phyloP scores from a whole-genome alignment of 2,329 filamentous ascomycete species.

The Talaromyces rugulosus region DNA sequence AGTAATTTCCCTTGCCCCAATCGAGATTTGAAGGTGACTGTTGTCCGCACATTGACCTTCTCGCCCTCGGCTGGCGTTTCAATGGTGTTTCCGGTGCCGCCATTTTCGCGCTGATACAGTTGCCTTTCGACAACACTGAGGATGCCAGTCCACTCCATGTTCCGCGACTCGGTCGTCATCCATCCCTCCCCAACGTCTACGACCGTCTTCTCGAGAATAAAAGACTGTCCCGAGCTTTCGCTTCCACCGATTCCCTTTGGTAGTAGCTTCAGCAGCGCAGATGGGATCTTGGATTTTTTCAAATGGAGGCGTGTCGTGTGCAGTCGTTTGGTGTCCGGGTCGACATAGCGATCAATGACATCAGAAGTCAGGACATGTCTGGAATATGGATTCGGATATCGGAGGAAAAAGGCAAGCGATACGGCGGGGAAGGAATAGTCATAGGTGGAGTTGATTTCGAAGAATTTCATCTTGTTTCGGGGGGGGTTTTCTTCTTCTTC shows the following conservation, averaged over 20 bases:
- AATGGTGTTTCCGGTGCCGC: slow-evolving; percentile 19
- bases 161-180: slow-evolving; percentile 63
- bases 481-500: not conserved
- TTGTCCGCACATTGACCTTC: slow-evolving; percentile 55
- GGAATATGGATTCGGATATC: slow-evolving; percentile 64
- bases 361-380: slow-evolving; percentile 63
- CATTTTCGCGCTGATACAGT: slow-evolving; percentile 47
- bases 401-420: slow-evolving; percentile 64
- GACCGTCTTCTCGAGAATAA: slow-evolving; percentile 60
- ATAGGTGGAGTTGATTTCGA: slow-evolving; percentile 56
- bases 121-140: slow-evolving; percentile 61
- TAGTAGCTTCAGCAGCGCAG: slow-evolving; percentile 57
- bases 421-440: slow-evolving; percentile 63
- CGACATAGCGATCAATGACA: slow-evolving; percentile 60
- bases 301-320: slow-evolving; percentile 60
- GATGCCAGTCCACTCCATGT: slow-evolving; percentile 64
- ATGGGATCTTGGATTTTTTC: slow-evolving; percentile 60
- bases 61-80: slow-evolving; percentile 23
- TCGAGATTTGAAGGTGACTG: slow-evolving; percentile 58
- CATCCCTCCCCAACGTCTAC: slow-evolving; percentile 60
- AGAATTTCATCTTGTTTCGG: slow-evolving; percentile 46
- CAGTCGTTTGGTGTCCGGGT: slow-evolving; percentile 55
- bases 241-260: slow-evolving; percentile 56
- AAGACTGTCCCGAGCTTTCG: slow-evolving; percentile 56
- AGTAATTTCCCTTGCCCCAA: slow-evolving; percentile 56